phyloP scores from a whole-genome alignment of 2,329 filamentous ascomycete species.

The Aspergillus brunneoviolaceus region DNA sequence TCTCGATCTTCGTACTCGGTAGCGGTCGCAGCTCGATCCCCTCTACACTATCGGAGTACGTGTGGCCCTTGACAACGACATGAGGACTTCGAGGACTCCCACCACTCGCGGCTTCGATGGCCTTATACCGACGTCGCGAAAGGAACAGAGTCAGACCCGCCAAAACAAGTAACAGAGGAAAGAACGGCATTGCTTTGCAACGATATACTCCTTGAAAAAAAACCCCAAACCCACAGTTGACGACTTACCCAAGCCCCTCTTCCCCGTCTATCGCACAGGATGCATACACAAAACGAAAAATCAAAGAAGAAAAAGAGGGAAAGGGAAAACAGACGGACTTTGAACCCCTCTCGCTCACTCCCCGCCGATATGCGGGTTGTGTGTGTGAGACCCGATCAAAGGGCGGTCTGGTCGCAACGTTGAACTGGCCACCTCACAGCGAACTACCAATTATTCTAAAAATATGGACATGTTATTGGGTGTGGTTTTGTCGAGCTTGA shows the following conservation, averaged over 20 bases:
- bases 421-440: conserved; percentile 4
- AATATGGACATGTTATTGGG: not conserved
- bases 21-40: not conserved
- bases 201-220: not conserved
- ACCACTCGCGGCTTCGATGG: conserved; percentile 2
- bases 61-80: conserved; percentile 21
- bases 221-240: not conserved
- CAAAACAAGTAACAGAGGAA: conserved; percentile 19
- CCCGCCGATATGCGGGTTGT: not conserved
- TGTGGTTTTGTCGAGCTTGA: not conserved
- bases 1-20: not conserved
- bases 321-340: not conserved
- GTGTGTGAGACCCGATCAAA: conserved; percentile 2
- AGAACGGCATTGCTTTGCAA: conserved; percentile 16
- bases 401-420: conserved; percentile 7
- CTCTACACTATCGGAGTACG: conserved; percentile 19
- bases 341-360: not conserved
- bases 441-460: conserved; percentile 1
- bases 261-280: not conserved
- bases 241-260: not conserved
- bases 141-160: conserved; percentile 18
- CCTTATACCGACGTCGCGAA: conserved; percentile 16
- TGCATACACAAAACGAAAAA: not conserved
- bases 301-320: too few relatives aligned
- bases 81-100: conserved; percentile 1